These are phyloP conservation scores for Termitomyces eurrhizus DNA, from an alignment of 768 basidiomycete species.

Conservation along the genomic window DNA sequence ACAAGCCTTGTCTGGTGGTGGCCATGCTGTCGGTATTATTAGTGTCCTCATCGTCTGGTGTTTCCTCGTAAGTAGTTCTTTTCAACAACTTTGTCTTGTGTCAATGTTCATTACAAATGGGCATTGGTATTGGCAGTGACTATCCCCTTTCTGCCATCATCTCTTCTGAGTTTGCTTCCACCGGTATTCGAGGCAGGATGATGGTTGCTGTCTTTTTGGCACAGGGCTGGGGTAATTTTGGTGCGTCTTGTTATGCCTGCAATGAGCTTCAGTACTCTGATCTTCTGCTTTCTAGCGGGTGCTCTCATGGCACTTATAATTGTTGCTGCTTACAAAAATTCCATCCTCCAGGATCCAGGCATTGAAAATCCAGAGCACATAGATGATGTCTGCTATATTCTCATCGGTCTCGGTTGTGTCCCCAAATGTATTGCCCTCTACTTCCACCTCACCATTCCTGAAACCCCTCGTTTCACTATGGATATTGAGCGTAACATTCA, in stretches of 20 bases:
- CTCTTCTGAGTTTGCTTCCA: slow-evolving; percentile 84
- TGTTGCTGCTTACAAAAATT: slow-evolving; percentile 62
- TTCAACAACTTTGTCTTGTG: slow-evolving; percentile 20
- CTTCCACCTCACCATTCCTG: slow-evolving; percentile 91
- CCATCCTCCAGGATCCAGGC: slow-evolving; percentile 39
- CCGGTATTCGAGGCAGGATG: slow-evolving; percentile 72
- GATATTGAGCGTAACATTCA: slow-evolving; percentile 83
- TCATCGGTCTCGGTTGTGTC: slow-evolving; percentile 85
- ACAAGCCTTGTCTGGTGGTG: slow-evolving; percentile 70
- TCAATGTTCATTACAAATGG: slow-evolving; percentile 41
- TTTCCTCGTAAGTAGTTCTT: slow-evolving; percentile 46
- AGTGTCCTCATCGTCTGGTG: slow-evolving; percentile 83
- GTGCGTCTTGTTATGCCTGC: slow-evolving; percentile 33
- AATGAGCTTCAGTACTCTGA: background rate
- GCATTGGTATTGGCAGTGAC: slow-evolving; percentile 90
- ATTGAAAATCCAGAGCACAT: slow-evolving; percentile 41
- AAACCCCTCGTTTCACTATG: slow-evolving; percentile 90
- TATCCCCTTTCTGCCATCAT: slow-evolving; percentile 86
- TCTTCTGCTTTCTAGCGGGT: slow-evolving; percentile 39
- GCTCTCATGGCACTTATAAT: slow-evolving; percentile 63
- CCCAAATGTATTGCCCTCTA: slow-evolving; percentile 83
- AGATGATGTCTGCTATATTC: slow-evolving; percentile 80
- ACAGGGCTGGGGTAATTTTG: slow-evolving; percentile 86
- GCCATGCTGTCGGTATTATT: slow-evolving; percentile 64
- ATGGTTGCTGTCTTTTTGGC: slow-evolving; percentile 86